These are phyloP conservation scores for Tripterygium wilfordii DNA, from an alignment of 177 flowering plant species.

Conservation along the genomic window DNA sequence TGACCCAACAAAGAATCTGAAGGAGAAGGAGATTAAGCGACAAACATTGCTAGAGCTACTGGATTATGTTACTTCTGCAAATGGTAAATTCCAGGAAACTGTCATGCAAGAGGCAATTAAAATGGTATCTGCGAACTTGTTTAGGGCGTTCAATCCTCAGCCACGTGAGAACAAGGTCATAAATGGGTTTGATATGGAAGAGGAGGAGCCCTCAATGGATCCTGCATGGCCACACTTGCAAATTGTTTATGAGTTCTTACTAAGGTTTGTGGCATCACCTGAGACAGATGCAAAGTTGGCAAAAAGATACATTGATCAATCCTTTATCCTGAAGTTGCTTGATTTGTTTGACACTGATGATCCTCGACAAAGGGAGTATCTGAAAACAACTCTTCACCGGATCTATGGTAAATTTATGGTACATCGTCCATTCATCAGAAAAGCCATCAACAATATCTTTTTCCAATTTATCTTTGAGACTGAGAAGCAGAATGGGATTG, in stretches of 20 bases:
- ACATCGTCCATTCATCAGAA: constrained; percentile 70
- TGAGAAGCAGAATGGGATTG: constrained; percentile 31
- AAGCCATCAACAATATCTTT: constrained; percentile 61
- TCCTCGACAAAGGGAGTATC: constrained; percentile 67
- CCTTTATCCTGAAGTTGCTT: constrained; percentile 32
- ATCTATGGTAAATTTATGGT: constrained; percentile 58
- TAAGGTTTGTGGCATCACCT: constrained; percentile 63
- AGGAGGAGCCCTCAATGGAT: constrained; percentile 74
- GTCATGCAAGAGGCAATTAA: constrained; percentile 53
- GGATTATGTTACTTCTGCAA: constrained; percentile 30
- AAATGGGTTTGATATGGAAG: constrained; percentile 63
- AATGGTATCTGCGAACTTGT: constrained; percentile 55
- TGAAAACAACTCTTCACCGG: constrained; percentile 60
- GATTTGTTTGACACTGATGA: constrained; percentile 80
- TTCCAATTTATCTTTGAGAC: constrained; percentile 27
- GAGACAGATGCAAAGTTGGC: constrained; percentile 74
- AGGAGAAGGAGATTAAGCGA: constrained; percentile 35
- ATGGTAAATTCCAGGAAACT: constrained; percentile 53
- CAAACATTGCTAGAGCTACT: constrained; percentile 29
- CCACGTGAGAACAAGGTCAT: constrained; percentile 56
- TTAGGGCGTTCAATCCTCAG: constrained; percentile 39
- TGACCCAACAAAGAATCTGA: constrained; percentile 30
- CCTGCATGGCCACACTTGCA: constrained; percentile 83
- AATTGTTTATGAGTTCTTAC: constrained; percentile 60
- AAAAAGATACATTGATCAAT: constrained; percentile 55